Percentiles rank a stretch among this genome's conserved stretches.
Conservation (phyloP, 1,139 yeast genomes). For the Zygosaccharomyces sapae region DNA sequence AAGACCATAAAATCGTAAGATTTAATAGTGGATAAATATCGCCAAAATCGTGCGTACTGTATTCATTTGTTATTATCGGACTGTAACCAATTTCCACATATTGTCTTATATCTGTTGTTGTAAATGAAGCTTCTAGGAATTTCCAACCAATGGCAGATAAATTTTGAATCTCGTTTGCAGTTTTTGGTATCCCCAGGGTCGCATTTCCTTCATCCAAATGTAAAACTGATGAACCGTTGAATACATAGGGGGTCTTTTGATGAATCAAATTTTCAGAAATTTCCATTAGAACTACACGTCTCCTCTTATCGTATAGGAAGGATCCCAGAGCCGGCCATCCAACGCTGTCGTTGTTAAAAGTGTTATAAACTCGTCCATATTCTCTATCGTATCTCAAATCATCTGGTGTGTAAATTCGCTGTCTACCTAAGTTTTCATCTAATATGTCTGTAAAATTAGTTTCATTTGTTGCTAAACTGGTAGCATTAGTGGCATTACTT, state of each 20-base stretch:
- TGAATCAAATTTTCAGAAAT: conserved; percentile 10
- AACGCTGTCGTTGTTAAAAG: conserved; percentile 17
- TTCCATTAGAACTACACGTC: conserved; percentile 39
- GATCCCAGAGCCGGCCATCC: conserved; percentile 44
- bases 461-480: conserved; percentile 9
- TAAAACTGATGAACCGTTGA: conserved; percentile 16
- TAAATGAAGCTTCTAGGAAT: conserved; percentile 37
- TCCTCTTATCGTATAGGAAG: conserved; percentile 43
- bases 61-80: conserved; percentile 48
- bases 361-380: conserved; percentile 21
- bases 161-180: conserved; percentile 16
- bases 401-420: conserved; percentile 37
- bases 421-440: conserved; percentile 16
- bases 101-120: conserved; percentile 36
- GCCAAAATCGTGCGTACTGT: conserved; percentile 20
- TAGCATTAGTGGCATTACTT: neutral
- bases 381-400: conserved; percentile 31
- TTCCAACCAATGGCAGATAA: conserved; percentile 37
- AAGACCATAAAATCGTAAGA: conserved; percentile 57
- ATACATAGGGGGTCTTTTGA: conserved; percentile 18
- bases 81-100: conserved; percentile 54
- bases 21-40: conserved; percentile 36
- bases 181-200: conserved; percentile 26
- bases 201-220: conserved; percentile 22
- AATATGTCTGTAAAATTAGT: conserved; percentile 19